Percentiles rank a stretch among this genome's conserved stretches.
phyloP scores from a whole-genome alignment of 2,329 filamentous ascomycete genomes.

The Fusarium zealandicum region DNA sequence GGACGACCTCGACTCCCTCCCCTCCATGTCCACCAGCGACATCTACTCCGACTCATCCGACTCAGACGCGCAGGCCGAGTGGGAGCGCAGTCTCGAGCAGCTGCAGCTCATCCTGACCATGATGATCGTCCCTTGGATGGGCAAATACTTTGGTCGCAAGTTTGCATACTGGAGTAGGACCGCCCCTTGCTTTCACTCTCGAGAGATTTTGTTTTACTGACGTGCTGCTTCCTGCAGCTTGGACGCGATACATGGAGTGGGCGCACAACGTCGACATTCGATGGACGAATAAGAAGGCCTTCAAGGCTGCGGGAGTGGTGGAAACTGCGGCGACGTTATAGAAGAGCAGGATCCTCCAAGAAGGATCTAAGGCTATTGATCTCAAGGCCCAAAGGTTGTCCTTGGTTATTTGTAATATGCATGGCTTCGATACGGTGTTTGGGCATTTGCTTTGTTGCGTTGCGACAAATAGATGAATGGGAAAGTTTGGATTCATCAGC shows the following conservation, averaged over 20 bases:
- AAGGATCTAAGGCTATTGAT: background rate
- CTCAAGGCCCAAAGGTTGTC: slow-evolving; percentile 4
- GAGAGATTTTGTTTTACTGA: slow-evolving; percentile 18
- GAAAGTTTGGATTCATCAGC: background rate
- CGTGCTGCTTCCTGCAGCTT: slow-evolving; percentile 63
- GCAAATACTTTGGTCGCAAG: slow-evolving; percentile 93
- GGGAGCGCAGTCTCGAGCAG: slow-evolving; percentile 93
- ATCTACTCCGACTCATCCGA: slow-evolving; percentile 62
- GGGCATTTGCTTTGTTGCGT: slow-evolving; percentile 19
- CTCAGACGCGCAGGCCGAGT: slow-evolving; percentile 91
- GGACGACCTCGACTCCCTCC: slow-evolving; percentile 68
- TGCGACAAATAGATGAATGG: slow-evolving; percentile 27
- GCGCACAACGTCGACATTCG: slow-evolving; percentile 79
- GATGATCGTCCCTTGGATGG: slow-evolving; percentile 91
- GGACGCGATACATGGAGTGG: slow-evolving; percentile 95
- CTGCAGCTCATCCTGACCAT: slow-evolving; percentile 91
- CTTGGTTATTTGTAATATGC: slow-evolving; percentile 8
- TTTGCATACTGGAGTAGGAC: slow-evolving; percentile 93
- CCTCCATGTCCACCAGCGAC: slow-evolving; percentile 67
- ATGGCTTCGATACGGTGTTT: slow-evolving; percentile 37
- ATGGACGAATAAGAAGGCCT: slow-evolving; percentile 68
- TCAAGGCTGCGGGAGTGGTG: slow-evolving; percentile 69
- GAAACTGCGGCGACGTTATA: slow-evolving; percentile 65
- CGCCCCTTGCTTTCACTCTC: background rate
- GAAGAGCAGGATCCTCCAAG: slow-evolving; percentile 6